Evolutionary conservation across 352 stramenopile species (phyloP), one percentile per base, ranked within the genome.

Genomic region (Globisporangium paroecandrum): DNA sequence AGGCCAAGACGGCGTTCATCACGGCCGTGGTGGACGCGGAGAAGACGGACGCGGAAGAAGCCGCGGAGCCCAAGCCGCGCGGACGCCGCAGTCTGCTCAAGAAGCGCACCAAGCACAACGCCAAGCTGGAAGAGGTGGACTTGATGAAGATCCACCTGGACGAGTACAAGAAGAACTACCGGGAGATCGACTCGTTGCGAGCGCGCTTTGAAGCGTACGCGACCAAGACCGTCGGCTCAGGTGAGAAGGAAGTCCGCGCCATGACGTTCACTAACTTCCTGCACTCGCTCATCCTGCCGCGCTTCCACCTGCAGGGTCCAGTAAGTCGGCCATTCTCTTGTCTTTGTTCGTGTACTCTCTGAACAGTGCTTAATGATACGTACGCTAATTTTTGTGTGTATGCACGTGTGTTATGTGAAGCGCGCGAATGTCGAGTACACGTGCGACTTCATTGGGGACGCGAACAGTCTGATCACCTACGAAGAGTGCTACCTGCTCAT

Each of bases 201-300:
- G 60, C 67, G 47, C 77, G 79, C 53, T 94, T 94, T 43, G 73
- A 90, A 34, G 66, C 76, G 59, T 94, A 82, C 63, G 84, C 86
- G 46, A 87, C 60, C 68, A 71, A 80, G 65, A 79, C 62, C 27
- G 64, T 90, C 34, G 69, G 75, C 1, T 36, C 56, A 0, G 69
- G 64, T 7, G 73, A 71, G 10, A 69, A 71, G 51, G 51, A 58
- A 8, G 72, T 69, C 24, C 76, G 75, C 36, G 77, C 66, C 57
- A 93, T 94, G 86, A 94, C 72, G n/a, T 92, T 90, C 69, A 93
- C 86, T 18, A 79, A 92, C 74, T 94, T 94, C 63, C 57, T 94
- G 57, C 83, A 91, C 65, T 90, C 86, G 59, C 75, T 91, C 43
- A 78, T 90, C 29, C 71, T 94, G 12, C 81, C 83, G 15, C 84